Conservation (phyloP, 148 eudicot species). For the Silene latifolia region DNA sequence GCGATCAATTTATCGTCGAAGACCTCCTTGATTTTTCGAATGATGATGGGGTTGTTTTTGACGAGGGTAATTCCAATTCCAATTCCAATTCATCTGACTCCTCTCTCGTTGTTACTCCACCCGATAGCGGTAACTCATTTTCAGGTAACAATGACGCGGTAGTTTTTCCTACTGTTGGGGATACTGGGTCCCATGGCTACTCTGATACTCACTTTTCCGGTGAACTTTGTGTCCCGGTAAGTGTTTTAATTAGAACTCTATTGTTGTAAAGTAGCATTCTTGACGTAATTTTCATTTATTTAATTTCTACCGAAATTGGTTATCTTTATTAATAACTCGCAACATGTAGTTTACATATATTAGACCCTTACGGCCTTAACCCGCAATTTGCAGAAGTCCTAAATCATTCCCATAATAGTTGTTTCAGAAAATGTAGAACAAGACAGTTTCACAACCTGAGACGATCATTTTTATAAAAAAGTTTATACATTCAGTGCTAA, state of each 20-base stretch:
- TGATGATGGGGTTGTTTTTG: conserved; percentile 40
- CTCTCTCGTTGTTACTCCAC: conserved; percentile 30
- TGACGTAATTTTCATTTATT: not conserved
- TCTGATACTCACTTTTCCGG: conserved; percentile 44
- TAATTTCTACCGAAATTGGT: not conserved
- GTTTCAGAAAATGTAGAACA: too few relatives aligned
- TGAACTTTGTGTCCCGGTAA: conserved; percentile 74
- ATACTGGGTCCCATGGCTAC: conserved; percentile 4
- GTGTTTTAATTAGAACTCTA: too few relatives aligned
- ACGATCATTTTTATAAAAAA: too few relatives aligned
- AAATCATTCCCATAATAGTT: too few relatives aligned
- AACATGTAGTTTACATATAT: too few relatives aligned
- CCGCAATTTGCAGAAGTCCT: too few relatives aligned
- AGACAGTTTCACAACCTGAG: too few relatives aligned
- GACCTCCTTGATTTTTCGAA: conserved; percentile 81
- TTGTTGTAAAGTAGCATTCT: not conserved
- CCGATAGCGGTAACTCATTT: conserved; percentile 58
- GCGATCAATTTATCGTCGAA: conserved; percentile 61
- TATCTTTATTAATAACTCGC: too few relatives aligned
- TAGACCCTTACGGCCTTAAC: too few relatives aligned
- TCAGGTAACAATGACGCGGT: conserved; percentile 26
- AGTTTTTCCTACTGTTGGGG: not conserved
- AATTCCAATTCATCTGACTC: conserved; percentile 48
- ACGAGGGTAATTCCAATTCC: not conserved
- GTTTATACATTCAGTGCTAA: too few relatives aligned